Evolutionary conservation across 2,329 filamentous ascomycete species (phyloP), one percentile per base, ranked within the genome.

Genomic region (Didymosphaeria variabile): DNA sequence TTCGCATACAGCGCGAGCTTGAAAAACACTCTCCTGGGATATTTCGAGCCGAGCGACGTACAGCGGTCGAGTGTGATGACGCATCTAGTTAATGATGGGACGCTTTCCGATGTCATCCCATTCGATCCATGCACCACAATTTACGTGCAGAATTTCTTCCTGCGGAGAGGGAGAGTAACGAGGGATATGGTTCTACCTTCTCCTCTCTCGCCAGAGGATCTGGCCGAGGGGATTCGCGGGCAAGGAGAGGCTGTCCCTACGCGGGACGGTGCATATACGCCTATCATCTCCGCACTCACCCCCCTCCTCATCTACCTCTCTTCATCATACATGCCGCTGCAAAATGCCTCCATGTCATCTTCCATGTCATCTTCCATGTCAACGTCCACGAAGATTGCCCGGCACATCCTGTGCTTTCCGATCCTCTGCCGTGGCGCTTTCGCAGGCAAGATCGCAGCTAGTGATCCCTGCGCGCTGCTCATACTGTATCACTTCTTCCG

Each of bases 401-500:
- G 47, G 10, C 47, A 19, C 29, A 50, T 50, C 7, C 29, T 50
- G 7, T 50, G 26, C 29, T 50, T 50, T n/a, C 47, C 47, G 3
- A 34, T 50, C 26, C 29, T 50, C 12, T 34, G 47, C 47, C 29
- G 47, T 2, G 47, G 29, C 12, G 17, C 29, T 2, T 50, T 50
- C 29, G 47, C 26, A 21, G 29, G 23, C 23, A 34, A 32, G n/a
- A 31, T 50, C n/a, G 26, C 29, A 29, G 13, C 3, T 17, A n/a
- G 47, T 12, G 47, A 50, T 50, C 29, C 29, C 13, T 29, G 13
- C 29, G 26, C 29, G 6, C 29, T 32, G 26, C 47, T 34, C 7
- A 36, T 50, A n/a, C 19, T 34, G 17, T 50, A 50, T 17, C 29
- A 50, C 9, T 50, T 50, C 29, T 50, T 50, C 17, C 47, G 47